Evolutionary conservation across 2,329 filamentous ascomycete genomes (phyloP).

Genomic region (Gliomastix tumulicola): DNA sequence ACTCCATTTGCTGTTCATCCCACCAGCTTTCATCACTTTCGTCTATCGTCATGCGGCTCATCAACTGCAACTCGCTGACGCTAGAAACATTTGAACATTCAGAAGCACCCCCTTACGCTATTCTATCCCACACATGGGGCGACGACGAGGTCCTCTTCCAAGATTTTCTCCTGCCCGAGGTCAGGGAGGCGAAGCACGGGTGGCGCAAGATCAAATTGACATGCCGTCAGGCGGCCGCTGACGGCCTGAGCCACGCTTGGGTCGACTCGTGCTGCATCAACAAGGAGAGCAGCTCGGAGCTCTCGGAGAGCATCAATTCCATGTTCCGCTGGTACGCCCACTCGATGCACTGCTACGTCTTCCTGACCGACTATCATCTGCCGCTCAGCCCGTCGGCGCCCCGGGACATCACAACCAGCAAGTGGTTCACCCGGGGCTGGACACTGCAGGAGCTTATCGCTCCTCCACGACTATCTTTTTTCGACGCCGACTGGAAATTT

Average conservation of each 20-base stretch:
- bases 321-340: conserved; percentile 16
- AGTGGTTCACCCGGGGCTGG: conserved; percentile 16
- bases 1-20: no score
- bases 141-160: conserved; percentile 16
- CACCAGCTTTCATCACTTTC: no score
- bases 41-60: no score
- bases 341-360: conserved; percentile 15
- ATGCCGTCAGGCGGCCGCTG: conserved; percentile 7
- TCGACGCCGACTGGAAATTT: conserved; percentile 14
- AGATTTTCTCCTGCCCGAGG: conserved; percentile 9
- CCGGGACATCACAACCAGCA: conserved; percentile 5
- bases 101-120: conserved; percentile 19
- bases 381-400: conserved; percentile 4
- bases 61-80: no score
- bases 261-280: conserved; percentile 19
- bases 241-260: conserved; percentile 12
- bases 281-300: conserved; percentile 12
- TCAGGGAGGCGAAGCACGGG: no score
- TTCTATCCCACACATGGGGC: conserved; percentile 21
- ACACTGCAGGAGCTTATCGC: conserved; percentile 15
- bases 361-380: conserved; percentile 12
- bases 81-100: no score
- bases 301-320: conserved; percentile 17
- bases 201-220: conserved; percentile 5
- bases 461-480: conserved; percentile 15